Conservation (phyloP, 2,329 filamentous ascomycete genomes). For the Hirsutella rhossiliensis region DNA sequence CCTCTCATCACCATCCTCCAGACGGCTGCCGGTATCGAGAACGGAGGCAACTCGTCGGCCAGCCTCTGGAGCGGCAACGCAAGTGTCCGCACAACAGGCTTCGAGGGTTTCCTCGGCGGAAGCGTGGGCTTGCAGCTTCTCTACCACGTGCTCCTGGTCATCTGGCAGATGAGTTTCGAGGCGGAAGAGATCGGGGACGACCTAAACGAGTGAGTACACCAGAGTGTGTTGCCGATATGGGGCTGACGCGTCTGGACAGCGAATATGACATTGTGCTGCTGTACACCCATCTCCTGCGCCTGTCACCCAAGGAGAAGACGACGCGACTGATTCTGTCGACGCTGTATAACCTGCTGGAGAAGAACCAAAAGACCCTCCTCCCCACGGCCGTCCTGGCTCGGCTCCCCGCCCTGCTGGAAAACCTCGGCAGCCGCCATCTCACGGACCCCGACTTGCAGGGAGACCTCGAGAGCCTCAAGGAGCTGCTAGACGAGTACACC, state of each 20-base stretch:
- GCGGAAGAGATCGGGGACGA: constrained; percentile 61
- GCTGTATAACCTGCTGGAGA: constrained; percentile 68
- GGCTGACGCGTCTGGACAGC: constrained; percentile 29
- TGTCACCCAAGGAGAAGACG: constrained; percentile 97
- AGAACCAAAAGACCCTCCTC: constrained; percentile 60
- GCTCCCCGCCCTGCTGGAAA: constrained; percentile 56
- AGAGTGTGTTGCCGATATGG: background rate
- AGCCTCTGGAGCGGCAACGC: constrained; percentile 48
- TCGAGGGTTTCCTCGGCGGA: constrained; percentile 55
- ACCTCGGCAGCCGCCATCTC: constrained; percentile 48
- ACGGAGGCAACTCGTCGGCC: constrained; percentile 49
- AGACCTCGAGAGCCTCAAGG: constrained; percentile 47
- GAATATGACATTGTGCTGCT: constrained; percentile 88
- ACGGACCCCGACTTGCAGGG: constrained; percentile 53
- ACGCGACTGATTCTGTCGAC: constrained; percentile 85
- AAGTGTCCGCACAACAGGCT: constrained; percentile 44
- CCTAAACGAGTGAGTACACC: constrained; percentile 63
- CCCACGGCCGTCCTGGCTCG: constrained; percentile 79
- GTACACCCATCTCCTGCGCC: constrained; percentile 81
- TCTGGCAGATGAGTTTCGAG: constrained; percentile 97
- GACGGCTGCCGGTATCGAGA: constrained; percentile 60
- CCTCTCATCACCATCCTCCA: constrained; percentile 75
- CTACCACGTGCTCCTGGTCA: constrained; percentile 83
- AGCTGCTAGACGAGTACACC: constrained; percentile 54
- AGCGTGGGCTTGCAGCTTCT: constrained; percentile 86